Evolutionary conservation across 768 basidiomycete species (phyloP).

Genomic region (Solioccasus polychromus): DNA sequence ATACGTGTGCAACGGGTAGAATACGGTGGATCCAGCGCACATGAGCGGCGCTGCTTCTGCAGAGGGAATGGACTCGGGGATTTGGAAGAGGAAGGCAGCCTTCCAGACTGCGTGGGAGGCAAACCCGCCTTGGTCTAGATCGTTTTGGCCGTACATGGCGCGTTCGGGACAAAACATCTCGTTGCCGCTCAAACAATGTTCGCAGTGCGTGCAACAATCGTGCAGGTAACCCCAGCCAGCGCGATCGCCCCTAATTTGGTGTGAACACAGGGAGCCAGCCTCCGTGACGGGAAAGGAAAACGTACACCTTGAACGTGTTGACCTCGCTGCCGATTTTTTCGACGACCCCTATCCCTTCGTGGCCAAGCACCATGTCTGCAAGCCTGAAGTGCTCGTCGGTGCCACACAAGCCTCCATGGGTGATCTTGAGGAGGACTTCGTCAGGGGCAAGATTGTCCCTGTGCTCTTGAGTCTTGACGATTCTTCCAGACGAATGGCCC

Average conservation of each 20-base stretch:
- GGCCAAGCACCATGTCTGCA: conserved; percentile 37
- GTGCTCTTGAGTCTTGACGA: conserved; percentile 16
- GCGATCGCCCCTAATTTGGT: conserved; percentile 29
- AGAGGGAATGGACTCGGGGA: conserved; percentile 31
- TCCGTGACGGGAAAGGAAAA: conserved; percentile 3
- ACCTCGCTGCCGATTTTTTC: conserved; percentile 32
- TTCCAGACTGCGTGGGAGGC: conserved; percentile 36
- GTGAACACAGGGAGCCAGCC: background rate
- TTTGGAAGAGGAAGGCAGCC: conserved; percentile 32
- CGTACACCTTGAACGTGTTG: conserved; percentile 33
- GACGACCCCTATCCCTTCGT: conserved; percentile 38
- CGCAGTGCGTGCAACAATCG: conserved; percentile 31
- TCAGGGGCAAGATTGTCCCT: conserved; percentile 20
- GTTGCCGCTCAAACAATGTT: conserved; percentile 33
- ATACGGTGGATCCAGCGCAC: conserved; percentile 37
- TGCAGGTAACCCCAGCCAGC: conserved; percentile 38
- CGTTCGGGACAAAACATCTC: conserved; percentile 27
- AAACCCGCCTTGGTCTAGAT: conserved; percentile 35
- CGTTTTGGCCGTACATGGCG: conserved; percentile 21
- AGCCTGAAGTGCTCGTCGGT: conserved; percentile 36
- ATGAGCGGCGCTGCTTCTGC: conserved; percentile 34
- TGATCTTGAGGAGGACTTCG: conserved; percentile 31
- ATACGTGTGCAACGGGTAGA: conserved; percentile 24
- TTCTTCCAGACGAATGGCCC: conserved; percentile 19
- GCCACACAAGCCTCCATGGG: conserved; percentile 37